phyloP scores from a whole-genome alignment of 2,329 filamentous ascomycete species.

The Monilinia fructicola region DNA sequence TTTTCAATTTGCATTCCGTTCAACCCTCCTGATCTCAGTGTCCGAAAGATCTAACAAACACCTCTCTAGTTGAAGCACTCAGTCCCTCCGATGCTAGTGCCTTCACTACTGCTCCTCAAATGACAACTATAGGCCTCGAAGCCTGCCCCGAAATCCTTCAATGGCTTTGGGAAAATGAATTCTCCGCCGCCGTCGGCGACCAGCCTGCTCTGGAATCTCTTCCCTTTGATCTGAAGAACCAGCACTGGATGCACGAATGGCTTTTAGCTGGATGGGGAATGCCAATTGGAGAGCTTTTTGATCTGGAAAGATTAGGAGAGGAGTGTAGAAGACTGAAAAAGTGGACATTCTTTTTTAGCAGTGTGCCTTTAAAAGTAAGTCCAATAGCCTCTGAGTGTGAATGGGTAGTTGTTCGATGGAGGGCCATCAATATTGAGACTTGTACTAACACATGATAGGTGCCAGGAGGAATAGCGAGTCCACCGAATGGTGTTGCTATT shows the following conservation, averaged over 20 bases:
- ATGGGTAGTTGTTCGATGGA: too few species aligned
- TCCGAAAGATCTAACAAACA: neutral
- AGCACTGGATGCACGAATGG: conserved; percentile 43
- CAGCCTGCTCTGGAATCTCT: conserved; percentile 47
- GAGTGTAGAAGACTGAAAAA: conserved; percentile 53
- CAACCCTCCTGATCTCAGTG: neutral
- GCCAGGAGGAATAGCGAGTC: conserved; percentile 37
- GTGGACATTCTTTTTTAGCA: conserved; percentile 63
- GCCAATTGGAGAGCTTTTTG: conserved; percentile 52
- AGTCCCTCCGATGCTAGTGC: neutral
- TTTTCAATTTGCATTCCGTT: neutral
- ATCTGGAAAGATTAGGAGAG: conserved; percentile 46
- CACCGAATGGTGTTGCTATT: conserved; percentile 38
- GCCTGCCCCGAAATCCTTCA: neutral
- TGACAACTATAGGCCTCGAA: conserved; percentile 5
- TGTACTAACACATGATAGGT: conserved; percentile 25
- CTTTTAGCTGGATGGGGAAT: conserved; percentile 52
- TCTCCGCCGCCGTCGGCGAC: conserved; percentile 48
- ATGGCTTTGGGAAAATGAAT: conserved; percentile 43
- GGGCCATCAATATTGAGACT: neutral
- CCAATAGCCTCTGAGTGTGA: neutral
- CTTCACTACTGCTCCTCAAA: neutral
- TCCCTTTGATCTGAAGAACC: conserved; percentile 37
- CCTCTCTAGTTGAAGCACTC: neutral
- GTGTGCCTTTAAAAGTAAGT: conserved; percentile 55